Percentiles rank a stretch among this genome's conserved stretches.
phyloP scores from a whole-genome alignment of 257 asterid species.

The Primulina tabacum region DNA sequence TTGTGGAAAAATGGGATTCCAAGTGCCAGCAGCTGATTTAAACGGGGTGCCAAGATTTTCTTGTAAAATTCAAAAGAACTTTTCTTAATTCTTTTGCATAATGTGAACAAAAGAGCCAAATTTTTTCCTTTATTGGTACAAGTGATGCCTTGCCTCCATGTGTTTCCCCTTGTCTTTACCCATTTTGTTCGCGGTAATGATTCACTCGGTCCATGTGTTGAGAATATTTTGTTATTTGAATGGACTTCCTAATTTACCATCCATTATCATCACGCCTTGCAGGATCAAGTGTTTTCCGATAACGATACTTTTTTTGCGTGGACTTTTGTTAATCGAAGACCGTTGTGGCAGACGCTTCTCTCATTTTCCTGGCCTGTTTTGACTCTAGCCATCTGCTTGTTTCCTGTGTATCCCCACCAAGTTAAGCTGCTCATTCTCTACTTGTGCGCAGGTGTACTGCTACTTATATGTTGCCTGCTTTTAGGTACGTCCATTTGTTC shows the following conservation, averaged over 20 bases:
- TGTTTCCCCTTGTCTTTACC: background rate
- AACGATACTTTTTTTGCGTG: slow-evolving; percentile 96
- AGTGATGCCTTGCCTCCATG: background rate
- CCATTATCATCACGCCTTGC: slow-evolving; percentile 34
- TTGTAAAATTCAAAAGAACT: background rate
- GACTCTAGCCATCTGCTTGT: slow-evolving; percentile 95
- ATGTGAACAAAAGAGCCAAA: background rate
- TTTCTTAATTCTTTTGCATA: background rate
- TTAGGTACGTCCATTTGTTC: slow-evolving; percentile 51
- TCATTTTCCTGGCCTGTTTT: slow-evolving; percentile 97
- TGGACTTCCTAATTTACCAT: slow-evolving; percentile 16
- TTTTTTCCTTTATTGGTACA: background rate
- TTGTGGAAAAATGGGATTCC: background rate
- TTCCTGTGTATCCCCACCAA: slow-evolving; percentile 95
- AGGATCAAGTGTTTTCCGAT: slow-evolving; percentile 92
- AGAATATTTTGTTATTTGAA: slow-evolving; percentile 8
- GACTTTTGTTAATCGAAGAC: slow-evolving; percentile 89
- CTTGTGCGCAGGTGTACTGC: slow-evolving; percentile 91
- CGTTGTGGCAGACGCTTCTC: slow-evolving; percentile 97
- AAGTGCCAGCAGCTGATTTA: background rate
- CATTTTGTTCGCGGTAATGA: background rate
- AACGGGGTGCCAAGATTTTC: background rate
- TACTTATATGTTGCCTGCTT: slow-evolving; percentile 80
- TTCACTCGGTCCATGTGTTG: background rate
- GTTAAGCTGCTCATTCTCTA: slow-evolving; percentile 90